Conservation (phyloP, 371 early-diverging fungal genomes). For the Astathelohania contejeani region DNA sequence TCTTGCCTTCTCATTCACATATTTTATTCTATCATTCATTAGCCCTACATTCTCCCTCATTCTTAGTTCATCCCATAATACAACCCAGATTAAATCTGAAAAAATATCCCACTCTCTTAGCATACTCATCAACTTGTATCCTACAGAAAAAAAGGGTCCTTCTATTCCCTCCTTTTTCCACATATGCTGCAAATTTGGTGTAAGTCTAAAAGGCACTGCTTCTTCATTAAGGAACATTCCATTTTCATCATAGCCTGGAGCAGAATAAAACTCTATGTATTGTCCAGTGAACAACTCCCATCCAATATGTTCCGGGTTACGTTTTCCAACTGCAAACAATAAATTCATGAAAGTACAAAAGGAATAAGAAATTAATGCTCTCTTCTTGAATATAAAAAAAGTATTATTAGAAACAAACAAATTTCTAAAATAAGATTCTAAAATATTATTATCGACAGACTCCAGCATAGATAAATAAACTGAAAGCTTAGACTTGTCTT, state of each 20-base stretch:
- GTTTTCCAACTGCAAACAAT: conserved; percentile 25
- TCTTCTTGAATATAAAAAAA: conserved; percentile 26
- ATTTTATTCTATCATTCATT: conserved; percentile 12
- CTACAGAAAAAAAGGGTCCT: conserved; percentile 35
- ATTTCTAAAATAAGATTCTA: not conserved
- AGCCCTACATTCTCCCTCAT: conserved; percentile 10
- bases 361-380: conserved; percentile 23
- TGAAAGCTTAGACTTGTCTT: too few species aligned
- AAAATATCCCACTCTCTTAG: conserved; percentile 18
- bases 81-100: conserved; percentile 12
- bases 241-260: conserved; percentile 19
- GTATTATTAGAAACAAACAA: not conserved
- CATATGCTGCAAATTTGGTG: conserved; percentile 38
- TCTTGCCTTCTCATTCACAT: conserved; percentile 4
- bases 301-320: conserved; percentile 22
- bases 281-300: conserved; percentile 15
- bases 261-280: conserved; percentile 19
- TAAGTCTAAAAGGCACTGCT: conserved; percentile 24
- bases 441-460: not conserved
- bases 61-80: conserved; percentile 19
- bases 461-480: too few species aligned
- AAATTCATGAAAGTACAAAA: conserved; percentile 24
- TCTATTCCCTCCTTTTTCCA: conserved; percentile 37
- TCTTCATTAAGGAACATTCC: conserved; percentile 1
- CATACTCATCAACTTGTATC: conserved; percentile 23